phyloP scores from a whole-genome alignment of 2,329 filamentous ascomycete species.

The Ustulina deusta region DNA sequence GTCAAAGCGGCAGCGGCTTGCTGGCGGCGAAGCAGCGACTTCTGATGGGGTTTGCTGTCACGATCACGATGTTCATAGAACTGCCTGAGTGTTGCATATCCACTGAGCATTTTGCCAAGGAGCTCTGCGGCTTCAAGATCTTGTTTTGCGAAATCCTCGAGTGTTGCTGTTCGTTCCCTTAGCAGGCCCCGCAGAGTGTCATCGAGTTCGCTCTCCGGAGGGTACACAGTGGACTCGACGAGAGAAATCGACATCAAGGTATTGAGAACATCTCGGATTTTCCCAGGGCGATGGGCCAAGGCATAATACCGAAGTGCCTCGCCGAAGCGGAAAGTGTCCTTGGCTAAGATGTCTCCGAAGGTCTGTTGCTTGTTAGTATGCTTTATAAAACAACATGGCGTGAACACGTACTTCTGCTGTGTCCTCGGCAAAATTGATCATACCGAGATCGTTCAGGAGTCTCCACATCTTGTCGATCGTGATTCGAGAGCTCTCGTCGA shows the following conservation, averaged over 20 bases:
- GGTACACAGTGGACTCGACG: slow-evolving; percentile 85
- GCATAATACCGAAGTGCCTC: slow-evolving; percentile 92
- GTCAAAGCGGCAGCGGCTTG: slow-evolving; percentile 79
- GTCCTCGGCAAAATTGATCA: slow-evolving; percentile 81
- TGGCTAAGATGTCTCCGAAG: slow-evolving; percentile 82
- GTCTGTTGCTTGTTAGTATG: slow-evolving; percentile 66
- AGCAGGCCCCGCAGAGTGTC: slow-evolving; percentile 77
- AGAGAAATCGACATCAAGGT: slow-evolving; percentile 89
- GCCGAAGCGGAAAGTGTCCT: slow-evolving; percentile 81
- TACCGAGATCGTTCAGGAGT: slow-evolving; percentile 80
- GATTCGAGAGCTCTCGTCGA: slow-evolving; percentile 73
- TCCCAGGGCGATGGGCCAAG: slow-evolving; percentile 80
- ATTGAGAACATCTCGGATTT: slow-evolving; percentile 87
- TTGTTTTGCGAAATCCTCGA: slow-evolving; percentile 77
- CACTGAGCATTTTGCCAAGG: slow-evolving; percentile 86
- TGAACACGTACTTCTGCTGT: slow-evolving; percentile 78
- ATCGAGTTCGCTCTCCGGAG: slow-evolving; percentile 78
- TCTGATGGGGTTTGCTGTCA: slow-evolving; percentile 52
- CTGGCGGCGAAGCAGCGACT: slow-evolving; percentile 71
- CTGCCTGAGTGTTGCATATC: slow-evolving; percentile 89
- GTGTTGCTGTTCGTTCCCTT: slow-evolving; percentile 75
- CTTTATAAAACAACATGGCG: slow-evolving; percentile 2
- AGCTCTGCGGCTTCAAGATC: slow-evolving; percentile 87
- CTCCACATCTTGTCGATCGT: slow-evolving; percentile 86
- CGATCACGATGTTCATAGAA: slow-evolving; percentile 92